A percentile compares a stretch with the other conserved stretches of the same genome.
Conservation (phyloP, 164 flowering plant species). For the Litsea cubeba region DNA sequence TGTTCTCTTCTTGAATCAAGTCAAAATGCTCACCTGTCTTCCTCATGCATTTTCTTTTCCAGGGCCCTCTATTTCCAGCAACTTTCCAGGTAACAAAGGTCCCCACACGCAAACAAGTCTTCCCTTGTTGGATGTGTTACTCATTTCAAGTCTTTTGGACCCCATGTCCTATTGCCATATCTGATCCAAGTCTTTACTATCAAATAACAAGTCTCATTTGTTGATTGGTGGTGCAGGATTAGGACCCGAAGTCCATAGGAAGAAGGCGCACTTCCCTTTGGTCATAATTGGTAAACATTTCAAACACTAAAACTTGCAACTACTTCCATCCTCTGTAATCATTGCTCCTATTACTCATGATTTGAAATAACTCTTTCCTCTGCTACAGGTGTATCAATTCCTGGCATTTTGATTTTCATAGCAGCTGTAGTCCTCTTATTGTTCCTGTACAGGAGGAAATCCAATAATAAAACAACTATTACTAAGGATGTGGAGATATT, state of each 20-base stretch:
- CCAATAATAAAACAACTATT: background rate
- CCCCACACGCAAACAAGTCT: too few species aligned
- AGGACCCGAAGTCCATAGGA: background rate
- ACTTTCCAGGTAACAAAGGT: too few species aligned
- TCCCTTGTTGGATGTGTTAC: background rate
- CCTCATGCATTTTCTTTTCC: too few species aligned
- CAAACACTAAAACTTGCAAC: background rate
- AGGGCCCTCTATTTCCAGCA: too few species aligned
- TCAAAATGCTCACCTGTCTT: too few species aligned
- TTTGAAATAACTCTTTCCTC: background rate
- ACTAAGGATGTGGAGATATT: background rate
- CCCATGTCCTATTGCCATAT: background rate
- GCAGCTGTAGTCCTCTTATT: background rate
- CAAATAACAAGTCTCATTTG: background rate
- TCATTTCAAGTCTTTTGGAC: background rate
- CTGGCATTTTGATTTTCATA: background rate
- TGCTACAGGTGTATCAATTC: background rate
- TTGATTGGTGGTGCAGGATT: background rate
- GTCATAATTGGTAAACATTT: background rate
- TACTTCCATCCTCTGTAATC: background rate
- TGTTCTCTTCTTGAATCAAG: too few species aligned
- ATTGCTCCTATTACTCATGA: background rate
- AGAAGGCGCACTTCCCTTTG: background rate
- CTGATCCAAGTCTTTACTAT: too few species aligned
- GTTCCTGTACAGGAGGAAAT: background rate